Conservation (phyloP, 345 rosid species). For the Salix caprea region DNA sequence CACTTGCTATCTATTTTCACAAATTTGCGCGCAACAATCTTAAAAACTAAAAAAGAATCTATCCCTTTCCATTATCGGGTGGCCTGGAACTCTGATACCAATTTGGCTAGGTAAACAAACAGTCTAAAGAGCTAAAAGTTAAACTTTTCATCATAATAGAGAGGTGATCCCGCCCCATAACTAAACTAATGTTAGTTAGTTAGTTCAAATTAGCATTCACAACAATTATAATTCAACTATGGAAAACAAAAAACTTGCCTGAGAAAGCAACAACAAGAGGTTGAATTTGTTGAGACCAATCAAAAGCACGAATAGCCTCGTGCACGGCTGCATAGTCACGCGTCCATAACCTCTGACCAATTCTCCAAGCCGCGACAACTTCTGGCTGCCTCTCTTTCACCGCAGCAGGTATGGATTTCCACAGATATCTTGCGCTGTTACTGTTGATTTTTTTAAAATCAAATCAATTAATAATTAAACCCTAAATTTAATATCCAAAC, state of each 20-base stretch:
- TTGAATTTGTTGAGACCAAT: slow-evolving; percentile 71
- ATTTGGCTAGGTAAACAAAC: background rate
- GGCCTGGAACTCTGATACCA: too few species aligned
- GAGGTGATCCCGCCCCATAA: background rate
- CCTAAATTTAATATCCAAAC: background rate
- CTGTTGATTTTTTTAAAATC: slow-evolving; percentile 28
- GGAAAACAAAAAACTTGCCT: slow-evolving; percentile 27
- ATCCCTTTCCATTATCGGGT: too few species aligned
- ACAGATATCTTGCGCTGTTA: slow-evolving; percentile 72
- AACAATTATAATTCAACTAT: background rate
- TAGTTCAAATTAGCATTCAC: background rate
- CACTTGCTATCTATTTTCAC: too few species aligned
- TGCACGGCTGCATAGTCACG: slow-evolving; percentile 71
- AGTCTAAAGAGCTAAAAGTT: background rate
- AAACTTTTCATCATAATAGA: background rate
- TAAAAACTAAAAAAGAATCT: too few species aligned
- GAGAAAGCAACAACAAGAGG: slow-evolving; percentile 67
- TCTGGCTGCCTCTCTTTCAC: slow-evolving; percentile 71
- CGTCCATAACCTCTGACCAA: slow-evolving; percentile 83
- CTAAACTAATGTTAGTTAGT: background rate
- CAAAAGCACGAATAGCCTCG: slow-evolving; percentile 61
- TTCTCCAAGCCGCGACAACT: slow-evolving; percentile 66
- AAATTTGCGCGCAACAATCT: too few species aligned
- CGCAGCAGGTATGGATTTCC: slow-evolving; percentile 67
- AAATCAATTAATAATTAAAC: background rate